Percentiles rank a stretch among this genome's conserved stretches.
These are phyloP conservation scores for Baudoinia panamericana DNA, from an alignment of 495 filamentous ascomycete genomes.

Conservation along the genomic window DNA sequence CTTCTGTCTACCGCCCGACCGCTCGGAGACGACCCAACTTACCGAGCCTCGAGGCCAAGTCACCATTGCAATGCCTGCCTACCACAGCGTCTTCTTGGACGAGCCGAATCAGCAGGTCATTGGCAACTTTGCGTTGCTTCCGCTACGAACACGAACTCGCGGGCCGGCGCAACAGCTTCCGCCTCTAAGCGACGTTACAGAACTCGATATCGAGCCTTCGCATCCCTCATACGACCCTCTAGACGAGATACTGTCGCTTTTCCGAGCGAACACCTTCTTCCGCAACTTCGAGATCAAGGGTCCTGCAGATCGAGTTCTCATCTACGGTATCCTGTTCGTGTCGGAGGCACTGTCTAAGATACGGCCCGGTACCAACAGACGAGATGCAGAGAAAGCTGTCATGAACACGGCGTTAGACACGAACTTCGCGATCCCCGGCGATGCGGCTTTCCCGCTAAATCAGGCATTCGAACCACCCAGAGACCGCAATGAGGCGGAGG, in stretches of 20 bases:
- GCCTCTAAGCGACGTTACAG: constrained; percentile 52
- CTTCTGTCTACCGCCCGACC: too few species aligned
- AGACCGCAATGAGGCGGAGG: constrained; percentile 79
- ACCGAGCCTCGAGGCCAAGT: not conserved
- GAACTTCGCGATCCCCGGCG: constrained; percentile 90
- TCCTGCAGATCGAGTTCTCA: constrained; percentile 81
- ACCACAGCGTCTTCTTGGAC: constrained; percentile 80
- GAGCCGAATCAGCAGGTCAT: constrained; percentile 58
- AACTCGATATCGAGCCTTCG: constrained; percentile 64
- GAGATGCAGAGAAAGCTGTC: constrained; percentile 37
- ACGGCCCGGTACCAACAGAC: constrained; percentile 49
- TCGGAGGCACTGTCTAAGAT: constrained; percentile 80
- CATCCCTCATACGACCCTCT: constrained; percentile 85
- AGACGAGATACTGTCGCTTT: constrained; percentile 83
- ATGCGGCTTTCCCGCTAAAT: constrained; percentile 83
- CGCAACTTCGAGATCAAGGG: constrained; percentile 99
- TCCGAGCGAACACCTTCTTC: constrained; percentile 97
- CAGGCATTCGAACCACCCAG: constrained; percentile 69
- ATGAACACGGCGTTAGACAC: constrained; percentile 62
- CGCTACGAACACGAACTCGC: constrained; percentile 81
- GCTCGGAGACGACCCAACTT: too few species aligned
- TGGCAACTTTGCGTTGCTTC: constrained; percentile 86
- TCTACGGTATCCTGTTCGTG: constrained; percentile 92
- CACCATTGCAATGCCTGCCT: constrained; percentile 17
- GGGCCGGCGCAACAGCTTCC: constrained; percentile 81